These are phyloP conservation scores for Anacardium occidentale DNA, from an alignment of 345 rosid species.

Conservation along the genomic window DNA sequence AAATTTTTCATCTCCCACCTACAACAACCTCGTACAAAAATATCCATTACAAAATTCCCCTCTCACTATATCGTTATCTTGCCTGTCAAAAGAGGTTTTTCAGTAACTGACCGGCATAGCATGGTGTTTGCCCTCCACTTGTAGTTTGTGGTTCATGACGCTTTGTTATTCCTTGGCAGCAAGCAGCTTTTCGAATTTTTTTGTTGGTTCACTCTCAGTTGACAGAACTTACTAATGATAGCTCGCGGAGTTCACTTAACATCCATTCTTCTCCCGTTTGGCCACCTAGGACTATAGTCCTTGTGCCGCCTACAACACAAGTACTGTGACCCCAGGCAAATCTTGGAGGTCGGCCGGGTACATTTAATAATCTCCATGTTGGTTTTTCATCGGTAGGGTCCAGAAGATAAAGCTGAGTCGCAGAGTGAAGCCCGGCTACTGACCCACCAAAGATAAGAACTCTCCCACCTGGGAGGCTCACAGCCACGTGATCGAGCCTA, in stretches of 20 bases:
- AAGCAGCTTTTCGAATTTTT: not conserved
- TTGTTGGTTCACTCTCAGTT: conserved; percentile 24
- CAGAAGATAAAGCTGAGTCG: conserved; percentile 78
- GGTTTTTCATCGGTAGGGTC: conserved; percentile 92
- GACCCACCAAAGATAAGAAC: conserved; percentile 82
- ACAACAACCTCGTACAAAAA: conserved; percentile 31
- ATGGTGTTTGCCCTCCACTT: not conserved
- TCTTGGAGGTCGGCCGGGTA: conserved; percentile 75
- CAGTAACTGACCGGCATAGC: conserved; percentile 24
- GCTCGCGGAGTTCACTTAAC: conserved; percentile 86
- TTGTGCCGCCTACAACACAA: conserved; percentile 89
- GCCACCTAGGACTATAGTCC: conserved; percentile 85
- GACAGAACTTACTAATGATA: conserved; percentile 59
- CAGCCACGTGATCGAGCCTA: conserved; percentile 85
- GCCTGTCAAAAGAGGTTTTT: conserved; percentile 23
- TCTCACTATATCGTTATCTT: conserved; percentile 9
- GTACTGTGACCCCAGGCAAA: conserved; percentile 97
- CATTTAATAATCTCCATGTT: conserved; percentile 81
- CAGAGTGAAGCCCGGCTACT: conserved; percentile 86
- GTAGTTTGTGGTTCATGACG: conserved; percentile 12
- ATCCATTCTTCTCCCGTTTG: conserved; percentile 96
- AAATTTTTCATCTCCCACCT: conserved; percentile 23
- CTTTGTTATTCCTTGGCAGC: conserved; percentile 11
- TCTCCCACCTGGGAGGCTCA: conserved; percentile 80
- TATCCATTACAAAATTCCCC: conserved; percentile 28